Base-by-base conservation (phyloP, 192 early-diverging fungal species). In the Obelidium mucronatum region DNA sequence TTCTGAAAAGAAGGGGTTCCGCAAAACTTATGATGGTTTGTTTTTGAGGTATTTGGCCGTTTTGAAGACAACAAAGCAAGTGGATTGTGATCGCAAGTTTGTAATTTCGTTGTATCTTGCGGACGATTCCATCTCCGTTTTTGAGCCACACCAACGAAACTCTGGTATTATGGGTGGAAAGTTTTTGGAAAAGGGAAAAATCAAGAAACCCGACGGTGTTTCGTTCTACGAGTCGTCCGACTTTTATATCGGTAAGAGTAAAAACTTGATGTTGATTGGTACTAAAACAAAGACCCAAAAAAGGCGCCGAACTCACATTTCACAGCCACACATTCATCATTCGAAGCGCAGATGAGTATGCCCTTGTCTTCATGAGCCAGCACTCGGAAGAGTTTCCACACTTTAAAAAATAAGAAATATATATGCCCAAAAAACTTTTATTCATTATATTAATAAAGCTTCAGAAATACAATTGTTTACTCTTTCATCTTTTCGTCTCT, bases 111-210 rank as follows among this genome's bases (percentile, higher is more conserved):
- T 84, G 72, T 80, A 85, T 71, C 67, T 88, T 11, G 82, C 85
- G 11, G 85, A 90, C 52, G 89, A 89, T 55, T 85, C 83, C 2
- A 78, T 90, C 51, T 75, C 79, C 35, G 84, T 90, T 1, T 90
- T 86, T 80, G 89, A 90, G 61, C 89, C 89, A 13, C 79, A 77
- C 33, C 73, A 79, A 37, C 24, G 86, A 40, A 90, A 88, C 71
- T 79, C 80, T 15, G 87, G 87, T 6, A 82, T 87, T 26, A 71
- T 87, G 34, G 89, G 89, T 28, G 89, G 87, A 48, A 90, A 90
- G 79, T 89, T 86, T 56, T 70, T 90, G 71, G 89, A 90, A 72
- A 82, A 84, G 64, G 36, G 62, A n/a, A 74, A 65, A 52, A 83
- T 90, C 54, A 72, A 76, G 53, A 84, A 87, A 72, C 84, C 85